Base-by-base conservation (phyloP, 1,284 basidiomycete species). In the Trichosporon faecale region DNA sequence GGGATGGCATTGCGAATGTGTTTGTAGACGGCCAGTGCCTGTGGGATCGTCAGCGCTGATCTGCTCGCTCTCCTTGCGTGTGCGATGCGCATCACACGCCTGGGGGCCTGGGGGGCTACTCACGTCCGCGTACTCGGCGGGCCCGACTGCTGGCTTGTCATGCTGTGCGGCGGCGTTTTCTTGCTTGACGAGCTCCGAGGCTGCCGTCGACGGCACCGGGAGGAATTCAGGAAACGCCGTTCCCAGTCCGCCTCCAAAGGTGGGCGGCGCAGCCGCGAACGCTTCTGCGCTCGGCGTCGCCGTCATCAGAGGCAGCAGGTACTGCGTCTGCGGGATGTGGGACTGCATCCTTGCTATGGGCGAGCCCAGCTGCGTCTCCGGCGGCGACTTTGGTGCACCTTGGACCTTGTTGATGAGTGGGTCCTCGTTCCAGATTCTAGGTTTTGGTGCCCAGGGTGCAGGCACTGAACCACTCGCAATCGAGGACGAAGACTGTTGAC, bases 91-190 rank as follows among this genome's bases (percentile, higher is more conserved):
- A 61, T 61, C 57, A 61, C 57, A 52, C 49, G 16, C 14, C 11
- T 25, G 44, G 18, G 14, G 7, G n/a, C n/a, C n/a, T n/a, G n/a
- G n/a, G n/a, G n/a, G n/a, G n/a, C 29, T 2, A 74, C 77, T 72
- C 61, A 79, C 78, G 65, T 76, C 74, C 0, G 79, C 74, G 65
- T 78, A 81, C 18, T 79, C 77, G 1, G 75, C 73, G 3, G 74
- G 65, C 2, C 75, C 73, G 35, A 76, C 64, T 61, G 57, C 57
- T n/a, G 57, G 57, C 16, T 61, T 61, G 27, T 61, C 57, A 21
- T 33, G 57, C 57, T 61, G 49, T 21, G 49, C 57, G 27, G 57
- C 27, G 21, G 57, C 18, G 57, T 18, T 61, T n/a, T 61, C 57
- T 11, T 61, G 57, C 57, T 61, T 61, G 57, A 29, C 57, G 18